These are phyloP conservation scores for Colletotrichum sidae DNA, from an alignment of 2,329 filamentous ascomycete species.

Conservation along the genomic window DNA sequence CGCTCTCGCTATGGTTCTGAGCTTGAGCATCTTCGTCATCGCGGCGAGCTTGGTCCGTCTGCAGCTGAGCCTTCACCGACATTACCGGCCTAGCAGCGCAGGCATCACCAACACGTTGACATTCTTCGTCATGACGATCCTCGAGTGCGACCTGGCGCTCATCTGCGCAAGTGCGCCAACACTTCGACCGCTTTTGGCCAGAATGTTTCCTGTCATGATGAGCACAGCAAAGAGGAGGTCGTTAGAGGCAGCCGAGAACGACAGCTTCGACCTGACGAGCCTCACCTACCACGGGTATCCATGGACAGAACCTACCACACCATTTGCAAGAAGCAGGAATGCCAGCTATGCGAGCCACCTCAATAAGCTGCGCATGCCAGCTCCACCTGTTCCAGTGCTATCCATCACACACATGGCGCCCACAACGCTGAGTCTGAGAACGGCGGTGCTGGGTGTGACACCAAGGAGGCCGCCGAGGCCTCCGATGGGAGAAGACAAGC, in stretches of 20 bases:
- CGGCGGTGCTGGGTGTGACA: slow-evolving; percentile 42
- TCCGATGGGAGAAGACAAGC: slow-evolving; percentile 24
- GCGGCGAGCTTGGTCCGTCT: slow-evolving; percentile 49
- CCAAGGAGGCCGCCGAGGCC: slow-evolving; percentile 40
- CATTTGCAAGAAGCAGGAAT: slow-evolving; percentile 39
- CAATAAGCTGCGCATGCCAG: slow-evolving; percentile 29
- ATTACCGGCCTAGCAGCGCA: slow-evolving; percentile 40
- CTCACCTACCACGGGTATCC: slow-evolving; percentile 48
- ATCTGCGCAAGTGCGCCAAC: slow-evolving; percentile 50
- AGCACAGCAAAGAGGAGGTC: slow-evolving; percentile 34
- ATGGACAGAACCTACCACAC: slow-evolving; percentile 41
- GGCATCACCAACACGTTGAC: slow-evolving; percentile 42
- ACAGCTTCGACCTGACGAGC: slow-evolving; percentile 44
- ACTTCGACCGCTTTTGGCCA: slow-evolving; percentile 45
- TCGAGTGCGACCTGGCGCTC: slow-evolving; percentile 50
- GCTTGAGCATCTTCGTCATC: slow-evolving; percentile 55
- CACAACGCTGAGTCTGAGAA: slow-evolving; percentile 44
- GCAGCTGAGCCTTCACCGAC: slow-evolving; percentile 44
- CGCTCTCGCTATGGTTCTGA: slow-evolving; percentile 56
- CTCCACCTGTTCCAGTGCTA: slow-evolving; percentile 35
- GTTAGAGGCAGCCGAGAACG: slow-evolving; percentile 23
- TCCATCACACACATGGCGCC: slow-evolving; percentile 41
- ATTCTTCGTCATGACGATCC: slow-evolving; percentile 51
- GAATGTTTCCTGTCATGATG: slow-evolving; percentile 43
- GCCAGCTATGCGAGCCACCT: slow-evolving; percentile 37